phyloP scores from a whole-genome alignment of 306 rosid genomes.

The Ormosia semicastrata region DNA sequence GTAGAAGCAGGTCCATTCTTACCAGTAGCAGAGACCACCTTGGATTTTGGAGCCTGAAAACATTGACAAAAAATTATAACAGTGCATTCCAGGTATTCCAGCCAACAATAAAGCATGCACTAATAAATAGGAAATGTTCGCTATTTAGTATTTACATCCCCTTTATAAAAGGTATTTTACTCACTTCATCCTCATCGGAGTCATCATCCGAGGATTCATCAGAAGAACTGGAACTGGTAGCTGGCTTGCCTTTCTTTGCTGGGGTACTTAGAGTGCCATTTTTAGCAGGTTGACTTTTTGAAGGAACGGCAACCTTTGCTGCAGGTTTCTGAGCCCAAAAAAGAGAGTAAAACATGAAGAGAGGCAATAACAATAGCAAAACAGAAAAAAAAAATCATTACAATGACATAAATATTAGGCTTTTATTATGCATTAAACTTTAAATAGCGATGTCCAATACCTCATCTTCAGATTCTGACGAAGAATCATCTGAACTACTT shows the following conservation, averaged over 20 bases:
- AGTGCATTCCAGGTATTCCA: neutral
- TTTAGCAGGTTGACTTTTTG: conserved; percentile 27
- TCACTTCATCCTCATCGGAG: conserved; percentile 51
- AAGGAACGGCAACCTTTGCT: conserved; percentile 25
- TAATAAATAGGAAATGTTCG: neutral
- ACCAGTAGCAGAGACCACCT: conserved; percentile 13
- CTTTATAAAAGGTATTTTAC: neutral
- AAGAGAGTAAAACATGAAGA: neutral
- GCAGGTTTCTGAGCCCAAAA: conserved; percentile 40
- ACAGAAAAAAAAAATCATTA: neutral
- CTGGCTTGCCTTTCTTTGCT: conserved; percentile 33
- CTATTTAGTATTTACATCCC: neutral
- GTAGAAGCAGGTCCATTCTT: conserved; percentile 26
- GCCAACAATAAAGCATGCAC: neutral
- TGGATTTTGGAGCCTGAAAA: conserved; percentile 47
- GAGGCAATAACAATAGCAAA: neutral
- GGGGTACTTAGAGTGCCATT: neutral
- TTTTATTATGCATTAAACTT: neutral
- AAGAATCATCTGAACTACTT: conserved; percentile 42
- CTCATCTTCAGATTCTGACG: conserved; percentile 31
- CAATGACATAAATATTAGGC: neutral
- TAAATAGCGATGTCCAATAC: neutral
- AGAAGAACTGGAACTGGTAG: conserved; percentile 5
- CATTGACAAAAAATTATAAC: neutral
- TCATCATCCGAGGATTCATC: conserved; percentile 29